Base-by-base conservation (phyloP, 2,329 filamentous ascomycete species). In the Aureobasidium uvarum region DNA sequence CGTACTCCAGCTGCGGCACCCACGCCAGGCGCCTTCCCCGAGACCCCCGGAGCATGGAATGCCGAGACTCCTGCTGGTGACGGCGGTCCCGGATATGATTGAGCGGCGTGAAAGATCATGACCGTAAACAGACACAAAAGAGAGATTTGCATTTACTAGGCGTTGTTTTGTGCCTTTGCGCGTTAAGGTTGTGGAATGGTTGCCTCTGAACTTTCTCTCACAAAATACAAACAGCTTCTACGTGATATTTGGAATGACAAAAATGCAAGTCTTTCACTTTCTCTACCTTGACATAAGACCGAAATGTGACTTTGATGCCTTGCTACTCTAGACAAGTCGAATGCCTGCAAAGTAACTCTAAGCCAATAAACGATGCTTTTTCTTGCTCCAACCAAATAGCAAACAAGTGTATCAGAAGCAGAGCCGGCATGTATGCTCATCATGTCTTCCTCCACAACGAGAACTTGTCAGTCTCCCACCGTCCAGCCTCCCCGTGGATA, bases 11-110 rank as follows among this genome's bases (percentile, higher is more conserved):
- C 71, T 18, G 80, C 81, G 20, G 86, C 87, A 39, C 86, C 85
- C n/a, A 85, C 84, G 2, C 85, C 83, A 38, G 81, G 80, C 11
- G 79, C 77, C 16, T 82, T 80, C 66, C 86, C 85, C 1, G 87
- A 87, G 5, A 80, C 79, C 6, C 77, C 77, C 1, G 67, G 73
- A 31, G 74, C 81, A 14, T 80, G 81, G 33, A 81, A 85, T 1
- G 86, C 87, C 33, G 86, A 85, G 23, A 85, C 84, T 3, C 85
- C 83, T 16, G 84, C 83, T 25, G 73, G 68, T 10, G 74, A 77
- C 58, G 78, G 80, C 70, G 78, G 74, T 38, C 79, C 79, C 33
- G 70, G 75, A 58, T 81, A 81, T 70, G 77, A 77, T 62, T 77
- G 69, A 69, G 60, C 39, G 46, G 16, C 14, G n/a, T 63, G 38